A percentile compares a stretch with the other conserved stretches of the same genome.
phyloP scores from a whole-genome alignment of 2,329 filamentous ascomycete species.

The Hypoxylon sp. region DNA sequence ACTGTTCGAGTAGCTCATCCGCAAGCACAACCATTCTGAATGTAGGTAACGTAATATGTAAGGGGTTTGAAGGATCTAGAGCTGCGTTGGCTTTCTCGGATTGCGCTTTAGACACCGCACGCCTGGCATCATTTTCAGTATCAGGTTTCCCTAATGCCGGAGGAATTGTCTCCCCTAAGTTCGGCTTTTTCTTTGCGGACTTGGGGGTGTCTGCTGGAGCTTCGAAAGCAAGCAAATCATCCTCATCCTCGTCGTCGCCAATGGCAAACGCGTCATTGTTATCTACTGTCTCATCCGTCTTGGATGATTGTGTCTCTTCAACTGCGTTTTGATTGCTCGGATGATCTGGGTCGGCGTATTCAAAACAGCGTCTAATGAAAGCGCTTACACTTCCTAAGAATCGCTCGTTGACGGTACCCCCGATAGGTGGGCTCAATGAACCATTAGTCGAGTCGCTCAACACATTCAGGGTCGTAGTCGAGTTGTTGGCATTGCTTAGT shows the following conservation, averaged over 20 bases:
- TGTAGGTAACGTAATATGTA: constrained; percentile 96
- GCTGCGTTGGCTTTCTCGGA: constrained; percentile 88
- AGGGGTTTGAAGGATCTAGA: constrained; percentile 90
- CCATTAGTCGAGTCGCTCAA: constrained; percentile 56
- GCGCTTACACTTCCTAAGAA: constrained; percentile 95
- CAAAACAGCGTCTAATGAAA: constrained; percentile 96
- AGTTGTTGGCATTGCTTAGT: constrained; percentile 74
- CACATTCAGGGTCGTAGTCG: constrained; percentile 67
- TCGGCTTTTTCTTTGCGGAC: constrained; percentile 61
- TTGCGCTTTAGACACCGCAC: constrained; percentile 72
- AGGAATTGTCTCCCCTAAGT: constrained; percentile 57
- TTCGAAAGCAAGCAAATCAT: constrained; percentile 74
- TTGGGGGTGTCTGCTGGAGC: constrained; percentile 61
- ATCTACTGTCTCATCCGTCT: constrained; percentile 52
- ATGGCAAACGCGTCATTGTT: constrained; percentile 76
- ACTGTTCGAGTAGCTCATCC: constrained; percentile 94
- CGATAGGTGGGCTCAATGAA: constrained; percentile 60
- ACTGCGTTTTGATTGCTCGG: constrained; percentile 69
- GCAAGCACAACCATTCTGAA: constrained; percentile 99
- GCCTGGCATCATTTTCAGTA: constrained; percentile 48
- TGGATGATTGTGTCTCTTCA: constrained; percentile 42
- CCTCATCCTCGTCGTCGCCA: constrained; percentile 70
- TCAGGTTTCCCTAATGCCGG: constrained; percentile 50
- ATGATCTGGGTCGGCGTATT: constrained; percentile 95
- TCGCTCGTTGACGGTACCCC: constrained; percentile 82